phyloP scores from a whole-genome alignment of 148 eudicot genomes.

The Chenopodium suecicum region DNA sequence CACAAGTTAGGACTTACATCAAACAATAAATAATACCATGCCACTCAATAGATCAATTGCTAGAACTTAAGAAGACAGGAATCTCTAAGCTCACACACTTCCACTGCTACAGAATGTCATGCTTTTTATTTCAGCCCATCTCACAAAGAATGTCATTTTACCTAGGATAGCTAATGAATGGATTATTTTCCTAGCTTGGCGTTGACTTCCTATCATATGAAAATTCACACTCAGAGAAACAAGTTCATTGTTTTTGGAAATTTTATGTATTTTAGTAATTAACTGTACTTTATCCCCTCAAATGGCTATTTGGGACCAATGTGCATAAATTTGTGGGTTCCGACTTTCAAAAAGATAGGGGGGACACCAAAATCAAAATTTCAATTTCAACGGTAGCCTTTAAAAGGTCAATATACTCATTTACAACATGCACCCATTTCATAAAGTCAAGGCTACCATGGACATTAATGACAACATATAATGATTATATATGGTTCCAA shows the following conservation, averaged over 20 bases:
- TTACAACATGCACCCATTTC: too few relatives aligned
- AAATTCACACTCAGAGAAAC: background rate
- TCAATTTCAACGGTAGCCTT: background rate
- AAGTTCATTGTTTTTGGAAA: background rate
- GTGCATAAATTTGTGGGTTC: background rate
- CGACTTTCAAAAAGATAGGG: too few relatives aligned
- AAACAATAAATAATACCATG: background rate
- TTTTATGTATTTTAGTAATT: background rate
- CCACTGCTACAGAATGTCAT: background rate
- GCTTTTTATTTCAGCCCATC: background rate
- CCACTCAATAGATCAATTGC: background rate
- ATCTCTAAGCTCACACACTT: background rate
- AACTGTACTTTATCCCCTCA: background rate
- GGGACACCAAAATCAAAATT: background rate
- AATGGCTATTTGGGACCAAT: background rate
- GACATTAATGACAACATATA: too few relatives aligned
- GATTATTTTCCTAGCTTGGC: background rate
- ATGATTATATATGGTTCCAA: too few relatives aligned
- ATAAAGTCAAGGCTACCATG: too few relatives aligned
- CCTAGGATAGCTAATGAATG: background rate
- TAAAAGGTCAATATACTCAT: too few relatives aligned
- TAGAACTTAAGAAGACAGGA: background rate
- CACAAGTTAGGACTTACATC: background rate
- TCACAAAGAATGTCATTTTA: background rate
- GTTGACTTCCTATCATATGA: background rate